Evolutionary conservation across 2,329 filamentous ascomycete species (phyloP), one percentile per base, ranked within the genome.

Genomic region (Botrytis aclada): DNA sequence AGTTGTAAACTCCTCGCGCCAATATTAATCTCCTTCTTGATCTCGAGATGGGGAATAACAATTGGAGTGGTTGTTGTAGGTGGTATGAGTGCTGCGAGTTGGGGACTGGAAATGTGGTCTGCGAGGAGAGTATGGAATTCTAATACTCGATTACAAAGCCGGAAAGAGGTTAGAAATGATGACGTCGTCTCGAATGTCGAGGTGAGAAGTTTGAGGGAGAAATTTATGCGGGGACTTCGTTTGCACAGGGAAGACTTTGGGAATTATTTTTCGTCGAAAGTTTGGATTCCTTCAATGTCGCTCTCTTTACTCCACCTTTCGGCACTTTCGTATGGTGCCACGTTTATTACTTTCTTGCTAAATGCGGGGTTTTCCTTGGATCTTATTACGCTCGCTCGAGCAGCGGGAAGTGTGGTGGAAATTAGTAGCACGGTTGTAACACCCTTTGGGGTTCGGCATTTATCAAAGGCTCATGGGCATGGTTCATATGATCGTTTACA

Each of bases 1-100:
- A 82, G 85, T 61, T 89, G 87, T 81, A 89, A 89, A 77, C 83
- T 89, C 22, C 73, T 87, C 43, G 85, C 85, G 0, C 87, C 87
- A 0, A 82, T 88, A 10, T 78, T 85, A 12, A 85, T 88, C 34
- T 86, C 86, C 0, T 70, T 85, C 10, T 76, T 88, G 20, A 81
- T 84, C 39, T 83, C 83, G 12, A 82, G 83, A 41, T 81, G 85
- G 22, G 80, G 81, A 10, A 83, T 84, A 0, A 80, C 77, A 5
- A 73, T 82, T 22, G 86, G 86, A 4, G 84, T 88, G 4, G 75
- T 85, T 72, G 82, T 82, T 29, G 85, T 86, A 8, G 81, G 85
- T 1, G 77, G 79, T 14, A 81, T 85, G 75, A 88, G 85, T 76
- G 77, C 82, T 2, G 63, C 81, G 6, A 83, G 82, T 71, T 82